Evolutionary conservation across 129 eudicot species (phyloP), one percentile per base, ranked within the genome.

Genomic region (Pittosporum tobira): DNA sequence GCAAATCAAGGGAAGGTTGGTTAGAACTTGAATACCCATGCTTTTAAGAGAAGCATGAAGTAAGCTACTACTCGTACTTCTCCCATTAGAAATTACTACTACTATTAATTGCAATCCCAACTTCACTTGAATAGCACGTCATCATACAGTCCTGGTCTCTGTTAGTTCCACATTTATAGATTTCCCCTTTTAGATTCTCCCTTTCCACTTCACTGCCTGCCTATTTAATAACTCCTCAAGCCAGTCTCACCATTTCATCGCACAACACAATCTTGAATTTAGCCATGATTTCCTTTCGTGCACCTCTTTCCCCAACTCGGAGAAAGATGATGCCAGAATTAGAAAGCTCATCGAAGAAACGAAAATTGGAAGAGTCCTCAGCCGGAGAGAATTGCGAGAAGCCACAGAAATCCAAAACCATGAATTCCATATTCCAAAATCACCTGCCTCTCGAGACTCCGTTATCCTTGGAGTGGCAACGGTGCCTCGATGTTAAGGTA

Each of bases 401-500:
- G 34, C 64, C 48, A n/a, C 43, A 30, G 4, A 68, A 62, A 5
- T 7, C 40, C 47, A 80, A 59, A 19, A 51, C 7, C 72, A 48
- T 66, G 21, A 72, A 65, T 37, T 66, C 70, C 18, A 30, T 67
- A 22, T 65, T 71, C 20, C 81, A 34, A 12, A n/a, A 56, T 44
- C 19, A 78, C 40, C 73, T 73, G 29, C 84, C 67, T 25, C 77
- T 66, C 8, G 88, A 84, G 66, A 78, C 82, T 56, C 86, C 80
- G 34, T 58, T 88, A 61, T 88, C 96, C 38, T 76, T 75, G 57
- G 94, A 84, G 72, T 88, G 94, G 96, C 96, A 88, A 69, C 60
- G 96, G 25, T 88, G 86, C 72, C 96, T 88, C 27, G 89, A 88
- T 65, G 84, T 88, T 44, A 75, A 84, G 96, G 96, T 88, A 83